Conservation (phyloP, 2,329 filamentous ascomycete genomes). For the Hypoxylon sp. region DNA sequence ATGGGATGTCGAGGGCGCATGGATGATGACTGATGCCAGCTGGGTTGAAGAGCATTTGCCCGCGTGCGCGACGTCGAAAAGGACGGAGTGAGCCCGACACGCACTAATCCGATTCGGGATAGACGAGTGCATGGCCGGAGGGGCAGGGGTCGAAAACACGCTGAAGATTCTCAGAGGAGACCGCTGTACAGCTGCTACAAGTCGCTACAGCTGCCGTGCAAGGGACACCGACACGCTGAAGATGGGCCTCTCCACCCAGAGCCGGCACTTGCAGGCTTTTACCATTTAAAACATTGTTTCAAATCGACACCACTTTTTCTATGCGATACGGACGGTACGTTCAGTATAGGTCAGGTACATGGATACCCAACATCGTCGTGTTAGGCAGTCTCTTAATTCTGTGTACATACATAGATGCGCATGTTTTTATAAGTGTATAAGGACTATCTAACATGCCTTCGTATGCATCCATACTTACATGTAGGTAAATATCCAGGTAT, state of each 20-base stretch:
- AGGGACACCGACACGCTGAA: no score
- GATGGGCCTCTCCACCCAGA: background rate
- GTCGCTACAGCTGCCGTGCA: no score
- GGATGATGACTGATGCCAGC: constrained; percentile 23
- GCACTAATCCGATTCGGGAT: constrained; percentile 35
- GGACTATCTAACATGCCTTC: no score
- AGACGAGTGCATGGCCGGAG: constrained; percentile 31
- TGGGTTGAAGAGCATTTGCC: constrained; percentile 26
- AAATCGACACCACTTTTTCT: background rate
- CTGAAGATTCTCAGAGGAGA: constrained; percentile 22
- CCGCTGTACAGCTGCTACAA: constrained; percentile 9
- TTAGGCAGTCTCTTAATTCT: background rate
- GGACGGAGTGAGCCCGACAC: constrained; percentile 35
- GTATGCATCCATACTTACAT: no score
- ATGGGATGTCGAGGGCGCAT: constrained; percentile 17
- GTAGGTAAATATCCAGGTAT: no score
- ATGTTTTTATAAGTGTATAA: no score
- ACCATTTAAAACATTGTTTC: background rate
- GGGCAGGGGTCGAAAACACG: constrained; percentile 31
- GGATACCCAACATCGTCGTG: no score
- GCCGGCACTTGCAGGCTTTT: background rate
- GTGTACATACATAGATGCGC: no score
- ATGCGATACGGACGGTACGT: no score
- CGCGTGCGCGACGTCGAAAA: constrained; percentile 44
- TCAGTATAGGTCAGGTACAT: no score